Conservation (phyloP, 805 yeast genomes). For the Kregervanrija pseudodelftensis region DNA sequence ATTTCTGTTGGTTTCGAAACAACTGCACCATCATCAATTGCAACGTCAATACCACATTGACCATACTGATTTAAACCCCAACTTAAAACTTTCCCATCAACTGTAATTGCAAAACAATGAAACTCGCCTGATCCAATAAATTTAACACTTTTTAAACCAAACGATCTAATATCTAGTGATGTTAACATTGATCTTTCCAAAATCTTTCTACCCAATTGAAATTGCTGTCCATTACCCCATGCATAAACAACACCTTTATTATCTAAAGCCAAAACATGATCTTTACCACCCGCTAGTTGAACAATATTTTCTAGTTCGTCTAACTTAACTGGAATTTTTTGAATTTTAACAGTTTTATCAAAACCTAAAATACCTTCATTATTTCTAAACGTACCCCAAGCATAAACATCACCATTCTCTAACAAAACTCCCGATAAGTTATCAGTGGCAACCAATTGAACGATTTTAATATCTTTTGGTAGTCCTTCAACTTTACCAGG, state of each 20-base stretch:
- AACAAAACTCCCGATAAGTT: constrained; percentile 77
- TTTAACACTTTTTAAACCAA: constrained; percentile 73
- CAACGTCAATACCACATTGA: constrained; percentile 81
- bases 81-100: constrained; percentile 60
- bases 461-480: constrained; percentile 52
- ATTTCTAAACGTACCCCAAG: constrained; percentile 97
- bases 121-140: constrained; percentile 90
- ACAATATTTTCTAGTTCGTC: constrained; percentile 58
- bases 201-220: constrained; percentile 83
- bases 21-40: constrained; percentile 79
- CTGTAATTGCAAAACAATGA: constrained; percentile 88
- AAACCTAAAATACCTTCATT: constrained; percentile 90
- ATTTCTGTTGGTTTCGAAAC: constrained; percentile 73
- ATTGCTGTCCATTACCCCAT: constrained; percentile 97
- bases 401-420: constrained; percentile 80
- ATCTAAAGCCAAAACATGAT: constrained; percentile 81
- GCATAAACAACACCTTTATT: constrained; percentile 81
- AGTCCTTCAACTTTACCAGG: constrained; percentile 71
- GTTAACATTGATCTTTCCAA: constrained; percentile 69
- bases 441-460: constrained; percentile 87
- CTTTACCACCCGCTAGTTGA: constrained; percentile 88
- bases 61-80: constrained; percentile 99
- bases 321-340: constrained; percentile 60
- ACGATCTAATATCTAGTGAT: constrained; percentile 72
- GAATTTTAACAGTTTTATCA: constrained; percentile 54